Base-by-base conservation (phyloP, 768 basidiomycete species). In the Termitomyces sp. region DNA sequence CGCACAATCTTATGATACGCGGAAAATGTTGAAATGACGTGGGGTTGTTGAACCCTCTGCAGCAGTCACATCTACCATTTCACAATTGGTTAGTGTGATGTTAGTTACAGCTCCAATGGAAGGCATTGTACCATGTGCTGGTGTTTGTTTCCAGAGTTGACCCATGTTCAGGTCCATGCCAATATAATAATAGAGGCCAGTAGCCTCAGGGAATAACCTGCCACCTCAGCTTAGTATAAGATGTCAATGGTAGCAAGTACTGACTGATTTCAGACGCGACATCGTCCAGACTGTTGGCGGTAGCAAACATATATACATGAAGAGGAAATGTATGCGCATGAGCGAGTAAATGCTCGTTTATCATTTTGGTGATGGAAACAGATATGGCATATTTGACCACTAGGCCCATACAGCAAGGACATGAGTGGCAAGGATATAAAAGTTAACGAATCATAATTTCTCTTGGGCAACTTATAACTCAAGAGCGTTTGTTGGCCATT, bases 381-480 rank as follows among this genome's bases (percentile, higher is more conserved):
- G 78, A 73, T 22, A 90, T 72, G 4, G 73, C 74, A 63, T 90
- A 90, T 66, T 90, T 90, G 70, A 89, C 88, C 35, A 76, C 80
- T 43, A 89, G 72, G 46, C 66, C n/a, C 70, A 65, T 85, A 78
- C 61, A 90, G 72, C 48, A 77, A 62, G 14, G 82, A 69, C 14
- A 70, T 75, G 40, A 90, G 68, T 22, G 88, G 88, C 10, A 86
- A 74, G 1, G 88, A 88, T 45, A 90, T 84, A 40, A 83, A 71
- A 11, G 81, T 76, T 0, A 71, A 67, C 33, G 70, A 66, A 62
- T 79, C 73, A 62, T 78, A 79, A 52, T 63, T 60, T 48, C 66
- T 66, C 55, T 63, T 68, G 51, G 65, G 74, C 46, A 68, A 58
- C 59, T 63, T 65, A 54, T 65, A 70, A 61, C 58, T 63, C 61